Conservation (phyloP, 176 grass and related monocot genomes). For the Eleusine coracana region DNA sequence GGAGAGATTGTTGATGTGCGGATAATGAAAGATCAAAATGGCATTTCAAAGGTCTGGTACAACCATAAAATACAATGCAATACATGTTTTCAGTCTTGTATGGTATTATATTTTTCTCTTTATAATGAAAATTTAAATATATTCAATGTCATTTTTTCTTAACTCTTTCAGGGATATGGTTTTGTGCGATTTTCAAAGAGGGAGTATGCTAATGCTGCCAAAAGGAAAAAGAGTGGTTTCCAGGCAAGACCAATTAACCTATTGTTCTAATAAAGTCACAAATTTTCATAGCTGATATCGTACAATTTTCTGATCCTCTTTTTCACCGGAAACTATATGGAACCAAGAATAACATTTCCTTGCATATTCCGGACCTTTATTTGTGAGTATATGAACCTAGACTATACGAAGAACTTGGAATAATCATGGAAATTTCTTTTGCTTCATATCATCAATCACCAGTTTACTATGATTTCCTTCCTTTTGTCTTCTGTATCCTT, state of each 20-base stretch:
- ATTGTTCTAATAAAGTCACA: slow-evolving; percentile 8
- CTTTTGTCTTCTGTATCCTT: neutral
- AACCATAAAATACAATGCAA: slow-evolving; percentile 5
- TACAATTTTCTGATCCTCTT: neutral
- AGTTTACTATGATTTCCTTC: slow-evolving; percentile 1
- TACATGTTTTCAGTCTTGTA: slow-evolving; percentile 26
- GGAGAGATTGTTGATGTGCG: slow-evolving; percentile 68
- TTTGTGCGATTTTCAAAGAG: slow-evolving; percentile 73
- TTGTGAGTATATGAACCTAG: neutral
- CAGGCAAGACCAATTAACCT: slow-evolving; percentile 53
- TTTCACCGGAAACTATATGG: neutral
- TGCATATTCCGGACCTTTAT: neutral
- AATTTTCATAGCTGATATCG: slow-evolving; percentile 17
- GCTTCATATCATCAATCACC: slow-evolving; percentile 7
- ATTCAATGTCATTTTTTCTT: neutral
- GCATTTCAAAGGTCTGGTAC: slow-evolving; percentile 65
- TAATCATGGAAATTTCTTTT: neutral
- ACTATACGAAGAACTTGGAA: neutral
- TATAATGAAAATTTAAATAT: neutral
- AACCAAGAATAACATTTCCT: neutral
- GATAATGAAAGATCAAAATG: slow-evolving; percentile 73
- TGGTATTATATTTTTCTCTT: neutral
- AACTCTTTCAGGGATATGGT: slow-evolving; percentile 72
- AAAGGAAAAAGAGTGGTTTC: slow-evolving; percentile 63
- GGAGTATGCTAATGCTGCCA: slow-evolving; percentile 62